Conservation (phyloP, 2,329 filamentous ascomycete genomes). For the Davidsoniella australis region DNA sequence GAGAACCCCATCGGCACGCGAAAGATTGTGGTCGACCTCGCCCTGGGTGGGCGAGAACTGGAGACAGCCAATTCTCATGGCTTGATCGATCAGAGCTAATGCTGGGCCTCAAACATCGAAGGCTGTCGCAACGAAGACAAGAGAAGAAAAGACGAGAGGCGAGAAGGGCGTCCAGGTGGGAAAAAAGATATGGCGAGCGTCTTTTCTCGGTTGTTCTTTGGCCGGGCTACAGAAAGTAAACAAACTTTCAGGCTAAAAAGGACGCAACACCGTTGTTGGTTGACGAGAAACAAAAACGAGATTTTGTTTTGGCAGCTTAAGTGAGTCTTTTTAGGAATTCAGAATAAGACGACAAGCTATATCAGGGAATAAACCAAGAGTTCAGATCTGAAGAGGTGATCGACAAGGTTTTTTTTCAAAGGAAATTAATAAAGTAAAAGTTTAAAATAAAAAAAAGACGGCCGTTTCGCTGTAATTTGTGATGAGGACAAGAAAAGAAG, state of each 20-base stretch:
- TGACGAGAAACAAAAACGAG: no score
- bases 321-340: no score
- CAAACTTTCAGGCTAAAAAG: no score
- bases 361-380: neutral
- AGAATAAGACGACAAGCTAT: no score
- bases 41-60: slow-evolving; percentile 59
- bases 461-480: neutral
- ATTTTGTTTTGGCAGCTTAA: no score
- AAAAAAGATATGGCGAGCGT: no score
- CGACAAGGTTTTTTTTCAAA: neutral
- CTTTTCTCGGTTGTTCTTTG: no score
- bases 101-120: no score
- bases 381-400: neutral
- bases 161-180: no score
- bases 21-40: slow-evolving; percentile 52
- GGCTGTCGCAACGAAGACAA: neutral
- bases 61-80: slow-evolving; percentile 52
- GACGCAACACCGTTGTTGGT: no score
- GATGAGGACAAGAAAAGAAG: neutral
- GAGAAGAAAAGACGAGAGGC: neutral
- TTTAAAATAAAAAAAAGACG: neutral
- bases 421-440: neutral
- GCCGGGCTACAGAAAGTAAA: no score
- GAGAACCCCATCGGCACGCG: slow-evolving; percentile 48
- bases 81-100: slow-evolving; percentile 11